A percentile compares a stretch with the other conserved stretches of the same genome.
phyloP scores from a whole-genome alignment of 768 basidiomycete genomes.

The Rhizopogon salebrosus region DNA sequence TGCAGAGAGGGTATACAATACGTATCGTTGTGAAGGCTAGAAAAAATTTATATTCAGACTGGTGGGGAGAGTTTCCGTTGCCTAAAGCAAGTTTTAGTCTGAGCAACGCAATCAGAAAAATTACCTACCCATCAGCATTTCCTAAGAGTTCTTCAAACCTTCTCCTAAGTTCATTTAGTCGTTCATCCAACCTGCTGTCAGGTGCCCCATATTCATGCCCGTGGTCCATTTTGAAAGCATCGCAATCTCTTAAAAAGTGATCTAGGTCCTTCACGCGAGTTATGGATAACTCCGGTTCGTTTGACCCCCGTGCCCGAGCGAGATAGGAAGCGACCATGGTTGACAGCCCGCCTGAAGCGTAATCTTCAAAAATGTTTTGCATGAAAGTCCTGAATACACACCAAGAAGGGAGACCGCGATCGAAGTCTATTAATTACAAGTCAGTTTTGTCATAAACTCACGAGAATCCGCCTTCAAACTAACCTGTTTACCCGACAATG shows the following conservation, averaged over 20 bases:
- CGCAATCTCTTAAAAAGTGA: constrained; percentile 58
- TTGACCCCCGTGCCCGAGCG: constrained; percentile 62
- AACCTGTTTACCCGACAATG: constrained; percentile 36
- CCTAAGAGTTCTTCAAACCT: constrained; percentile 26
- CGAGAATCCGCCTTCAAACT: constrained; percentile 6
- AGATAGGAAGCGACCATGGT: constrained; percentile 70
- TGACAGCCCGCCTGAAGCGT: constrained; percentile 48
- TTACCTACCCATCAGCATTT: constrained; percentile 19
- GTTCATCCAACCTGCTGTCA: constrained; percentile 5
- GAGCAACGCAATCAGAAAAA: neutral
- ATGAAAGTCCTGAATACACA: constrained; percentile 10
- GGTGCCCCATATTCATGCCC: constrained; percentile 30
- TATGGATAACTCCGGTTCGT: constrained; percentile 64
- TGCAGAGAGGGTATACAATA: neutral
- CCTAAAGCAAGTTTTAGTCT: constrained; percentile 5
- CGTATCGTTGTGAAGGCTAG: neutral
- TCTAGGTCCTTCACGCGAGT: constrained; percentile 56
- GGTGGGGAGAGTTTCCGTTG: constrained; percentile 14
- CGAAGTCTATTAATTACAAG: constrained; percentile 22
- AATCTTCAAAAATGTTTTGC: neutral
- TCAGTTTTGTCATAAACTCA: neutral
- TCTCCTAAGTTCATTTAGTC: constrained; percentile 11
- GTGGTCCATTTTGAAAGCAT: constrained; percentile 54
- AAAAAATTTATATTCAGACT: constrained; percentile 6
- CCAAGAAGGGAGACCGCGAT: constrained; percentile 37